Base-by-base conservation (phyloP, 2,329 filamentous ascomycete genomes). In the Ceratocystis destructans region DNA sequence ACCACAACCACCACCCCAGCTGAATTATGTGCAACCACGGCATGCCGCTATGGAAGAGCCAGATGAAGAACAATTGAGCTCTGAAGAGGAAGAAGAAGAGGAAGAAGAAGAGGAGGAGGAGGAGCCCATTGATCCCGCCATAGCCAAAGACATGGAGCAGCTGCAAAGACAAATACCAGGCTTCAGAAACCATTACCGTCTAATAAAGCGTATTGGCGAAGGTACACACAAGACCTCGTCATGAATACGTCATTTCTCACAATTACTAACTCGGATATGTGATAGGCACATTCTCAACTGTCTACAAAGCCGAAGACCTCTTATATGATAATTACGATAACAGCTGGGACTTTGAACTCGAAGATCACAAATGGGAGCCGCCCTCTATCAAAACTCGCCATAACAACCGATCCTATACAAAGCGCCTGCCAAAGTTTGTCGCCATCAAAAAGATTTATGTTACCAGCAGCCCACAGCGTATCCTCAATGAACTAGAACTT, bases 361-460 rank as follows among this genome's bases (percentile, higher is more conserved):
- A 82, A 70, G 84, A 86, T 53, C 81, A 85, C n/a, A 82, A 84
- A 71, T 91, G 86, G 84, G 79, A 80, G 22, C 83, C 85, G n/a
- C 84, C 86, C 0, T 73, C 66, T 28, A 84, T 10, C 87, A 84
- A 73, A 72, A 80, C 74, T 71, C 55, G 70, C 70, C 22, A 65
- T 45, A 22, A n/a, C 45, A 22, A 20, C 17, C 55, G 55, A n/a
- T 33, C 55, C 10, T n/a, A 15, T 15, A n/a, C 8, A n/a, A 55
- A 61, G 25, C 70, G 67, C 3, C 69, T 69, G 25, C 80, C 87
- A 28, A 89, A 88, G 73, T 97, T 87, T 73, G 95, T 99, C 69
- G 94, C 95, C 22, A 89, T 99, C 76, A 99, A 99, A 79, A 99
- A 99, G 79, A 99, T 99, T 71, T 99, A 99, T 75, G 94, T 97